Percentiles rank a stretch among this genome's conserved stretches.
Conservation (phyloP, 148 eudicot species). For the Selenicereus undatus region DNA sequence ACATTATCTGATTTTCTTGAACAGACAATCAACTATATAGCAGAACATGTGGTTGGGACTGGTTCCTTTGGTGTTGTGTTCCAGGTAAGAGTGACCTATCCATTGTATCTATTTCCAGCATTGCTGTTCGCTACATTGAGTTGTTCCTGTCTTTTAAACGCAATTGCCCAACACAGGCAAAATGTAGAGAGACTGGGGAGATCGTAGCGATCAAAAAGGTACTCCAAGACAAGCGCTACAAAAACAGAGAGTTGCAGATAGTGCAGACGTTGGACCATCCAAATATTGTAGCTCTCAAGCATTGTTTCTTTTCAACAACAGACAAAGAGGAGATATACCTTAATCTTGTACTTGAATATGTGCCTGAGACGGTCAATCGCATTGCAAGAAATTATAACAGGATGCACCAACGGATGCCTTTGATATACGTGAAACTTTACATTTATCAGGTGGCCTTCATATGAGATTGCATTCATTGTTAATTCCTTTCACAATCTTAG, state of each 20-base stretch:
- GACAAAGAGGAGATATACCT: conserved; percentile 96
- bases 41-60: conserved; percentile 97
- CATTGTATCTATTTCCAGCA: conserved; percentile 3
- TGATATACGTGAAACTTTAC: conserved; percentile 88
- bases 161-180: conserved; percentile 52
- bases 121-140: conserved; percentile 1
- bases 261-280: conserved; percentile 99
- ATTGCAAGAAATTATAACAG: conserved; percentile 88
- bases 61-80: conserved; percentile 98
- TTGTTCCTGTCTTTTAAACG: conserved; percentile 9
- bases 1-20: conserved; percentile 25
- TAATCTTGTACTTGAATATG: conserved; percentile 96
- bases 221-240: conserved; percentile 99
- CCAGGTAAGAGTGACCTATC: conserved; percentile 51
- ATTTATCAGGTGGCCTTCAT: conserved; percentile 70
- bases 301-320: conserved; percentile 84
- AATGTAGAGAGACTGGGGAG: conserved; percentile 98
- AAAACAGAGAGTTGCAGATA: conserved; percentile 96
- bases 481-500: neutral
- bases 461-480: neutral
- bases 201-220: conserved; percentile 98
- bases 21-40: conserved; percentile 84
- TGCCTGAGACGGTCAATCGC: conserved; percentile 95
- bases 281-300: conserved; percentile 92
- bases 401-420: conserved; percentile 87